phyloP scores from a whole-genome alignment of 129 eudicot genomes.

The Artemisia argyi region DNA sequence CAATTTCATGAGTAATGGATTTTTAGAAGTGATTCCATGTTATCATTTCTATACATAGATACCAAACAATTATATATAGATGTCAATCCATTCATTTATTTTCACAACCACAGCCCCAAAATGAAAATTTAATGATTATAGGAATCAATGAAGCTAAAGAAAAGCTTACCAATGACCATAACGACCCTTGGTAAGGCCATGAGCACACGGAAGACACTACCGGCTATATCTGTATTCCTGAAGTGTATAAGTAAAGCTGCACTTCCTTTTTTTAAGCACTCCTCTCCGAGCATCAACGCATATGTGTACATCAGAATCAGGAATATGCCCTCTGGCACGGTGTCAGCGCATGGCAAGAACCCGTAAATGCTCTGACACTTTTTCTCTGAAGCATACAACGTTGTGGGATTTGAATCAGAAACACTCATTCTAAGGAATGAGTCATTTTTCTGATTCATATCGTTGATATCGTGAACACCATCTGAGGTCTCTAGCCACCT shows the following conservation, averaged over 20 bases:
- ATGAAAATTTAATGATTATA: neutral
- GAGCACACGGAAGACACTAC: conserved; percentile 11
- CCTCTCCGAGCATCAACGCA: conserved; percentile 7
- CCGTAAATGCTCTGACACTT: conserved; percentile 11
- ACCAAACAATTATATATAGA: too few species aligned
- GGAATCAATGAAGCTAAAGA: neutral
- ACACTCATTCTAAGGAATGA: neutral
- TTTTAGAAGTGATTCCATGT: too few species aligned
- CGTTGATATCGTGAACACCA: conserved; percentile 9
- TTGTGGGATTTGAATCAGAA: neutral
- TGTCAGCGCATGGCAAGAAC: conserved; percentile 17
- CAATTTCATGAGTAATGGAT: too few species aligned
- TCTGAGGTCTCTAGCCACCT: conserved; percentile 16
- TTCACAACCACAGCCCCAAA: neutral
- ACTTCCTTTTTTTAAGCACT: conserved; percentile 14
- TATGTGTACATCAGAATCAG: conserved; percentile 15
- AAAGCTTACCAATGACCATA: conserved; percentile 9
- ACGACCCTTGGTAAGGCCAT: conserved; percentile 18
- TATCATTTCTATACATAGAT: too few species aligned
- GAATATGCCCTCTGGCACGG: conserved; percentile 4
- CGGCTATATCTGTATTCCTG: neutral
- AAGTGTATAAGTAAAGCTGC: neutral
- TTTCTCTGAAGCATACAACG: neutral
- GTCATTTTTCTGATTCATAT: neutral
- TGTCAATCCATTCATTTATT: too few species aligned